A percentile compares a stretch with the other conserved stretches of the same genome.
phyloP scores from a whole-genome alignment of 129 eudicot species.

The Flaveria robusta region DNA sequence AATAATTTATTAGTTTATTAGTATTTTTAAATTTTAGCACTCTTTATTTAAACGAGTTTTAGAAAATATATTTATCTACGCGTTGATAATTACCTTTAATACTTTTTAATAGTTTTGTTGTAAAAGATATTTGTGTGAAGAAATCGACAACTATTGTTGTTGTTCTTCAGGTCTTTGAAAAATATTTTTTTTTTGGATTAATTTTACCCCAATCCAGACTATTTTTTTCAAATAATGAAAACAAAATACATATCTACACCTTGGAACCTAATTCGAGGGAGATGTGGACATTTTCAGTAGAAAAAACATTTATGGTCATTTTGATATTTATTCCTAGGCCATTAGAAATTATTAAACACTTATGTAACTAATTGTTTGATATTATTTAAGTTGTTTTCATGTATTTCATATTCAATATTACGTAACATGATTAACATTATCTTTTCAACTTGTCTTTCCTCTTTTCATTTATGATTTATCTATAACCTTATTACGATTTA shows the following conservation, averaged over 20 bases:
- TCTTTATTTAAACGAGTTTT: no score
- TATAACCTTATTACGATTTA: not conserved
- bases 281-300: not conserved
- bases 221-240: no score
- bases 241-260: not conserved
- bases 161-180: no score
- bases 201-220: no score
- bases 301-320: not conserved
- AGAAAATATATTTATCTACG: no score
- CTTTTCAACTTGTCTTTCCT: not conserved
- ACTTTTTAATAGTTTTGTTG: no score
- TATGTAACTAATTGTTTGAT: not conserved
- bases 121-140: no score
- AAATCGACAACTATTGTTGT: no score
- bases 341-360: not conserved
- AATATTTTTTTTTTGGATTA: no score
- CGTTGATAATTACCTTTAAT: not conserved
- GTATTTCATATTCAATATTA: not conserved
- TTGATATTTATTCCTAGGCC: not conserved
- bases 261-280: not conserved
- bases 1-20: no score
- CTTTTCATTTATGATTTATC: not conserved
- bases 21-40: no score
- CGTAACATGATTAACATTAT: not conserved
- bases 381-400: not conserved